Percentiles rank a stretch among this genome's conserved stretches.
Conservation (phyloP, 495 filamentous ascomycete species). For the Neurospora cerealis region DNA sequence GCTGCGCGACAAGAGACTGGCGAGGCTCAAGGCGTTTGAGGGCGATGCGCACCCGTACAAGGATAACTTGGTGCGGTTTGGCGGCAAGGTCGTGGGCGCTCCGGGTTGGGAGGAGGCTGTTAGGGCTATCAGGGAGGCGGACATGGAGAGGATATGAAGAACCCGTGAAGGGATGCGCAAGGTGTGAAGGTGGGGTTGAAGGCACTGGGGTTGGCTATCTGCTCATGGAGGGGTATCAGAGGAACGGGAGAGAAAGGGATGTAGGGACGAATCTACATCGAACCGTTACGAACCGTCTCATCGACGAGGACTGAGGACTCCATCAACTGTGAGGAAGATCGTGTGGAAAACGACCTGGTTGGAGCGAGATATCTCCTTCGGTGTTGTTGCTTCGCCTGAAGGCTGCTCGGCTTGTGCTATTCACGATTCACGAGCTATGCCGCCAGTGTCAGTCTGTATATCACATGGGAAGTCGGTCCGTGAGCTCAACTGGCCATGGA, state of each 20-base stretch:
- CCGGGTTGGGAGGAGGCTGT: conserved; percentile 34
- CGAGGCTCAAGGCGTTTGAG: conserved; percentile 91
- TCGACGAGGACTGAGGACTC: neutral
- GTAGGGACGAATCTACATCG: neutral
- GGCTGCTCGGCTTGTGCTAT: neutral
- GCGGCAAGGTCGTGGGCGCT: conserved; percentile 42
- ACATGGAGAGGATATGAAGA: conserved; percentile 28
- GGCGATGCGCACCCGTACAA: conserved; percentile 84
- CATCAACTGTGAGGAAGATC: neutral
- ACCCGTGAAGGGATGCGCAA: neutral
- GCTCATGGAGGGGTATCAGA: neutral
- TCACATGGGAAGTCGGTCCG: neutral
- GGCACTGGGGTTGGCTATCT: neutral
- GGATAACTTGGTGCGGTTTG: conserved; percentile 70
- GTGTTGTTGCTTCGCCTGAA: neutral
- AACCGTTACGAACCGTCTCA: neutral
- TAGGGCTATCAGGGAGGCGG: conserved; percentile 29
- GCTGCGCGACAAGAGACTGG: conserved; percentile 73
- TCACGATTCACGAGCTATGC: neutral
- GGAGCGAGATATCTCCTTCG: neutral
- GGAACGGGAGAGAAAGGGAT: neutral
- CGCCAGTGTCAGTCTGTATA: neutral
- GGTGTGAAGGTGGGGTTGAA: neutral
- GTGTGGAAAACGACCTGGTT: neutral
- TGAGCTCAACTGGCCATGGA: neutral